A percentile compares a stretch with the other conserved stretches of the same genome.
phyloP scores from a whole-genome alignment of 495 filamentous ascomycete genomes.

The Aspergillus diversus region DNA sequence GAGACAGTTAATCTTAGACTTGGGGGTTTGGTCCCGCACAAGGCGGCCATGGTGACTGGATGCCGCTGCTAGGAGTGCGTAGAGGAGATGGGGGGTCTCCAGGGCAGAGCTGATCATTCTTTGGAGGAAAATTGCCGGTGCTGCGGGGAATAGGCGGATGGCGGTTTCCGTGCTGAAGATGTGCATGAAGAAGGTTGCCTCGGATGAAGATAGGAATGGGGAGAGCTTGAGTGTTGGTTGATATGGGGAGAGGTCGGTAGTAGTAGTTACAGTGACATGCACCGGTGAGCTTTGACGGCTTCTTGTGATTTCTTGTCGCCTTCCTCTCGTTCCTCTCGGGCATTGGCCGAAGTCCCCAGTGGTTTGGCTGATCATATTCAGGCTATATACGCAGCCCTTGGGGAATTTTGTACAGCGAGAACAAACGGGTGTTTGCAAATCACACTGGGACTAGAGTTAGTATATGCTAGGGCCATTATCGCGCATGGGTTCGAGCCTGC shows the following conservation, averaged over 20 bases:
- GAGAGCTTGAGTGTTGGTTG: conserved; percentile 28
- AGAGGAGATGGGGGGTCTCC: conserved; percentile 35
- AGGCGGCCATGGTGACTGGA: conserved; percentile 38
- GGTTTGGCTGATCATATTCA: conserved; percentile 25
- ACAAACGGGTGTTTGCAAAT: conserved; percentile 33
- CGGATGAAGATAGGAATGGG: conserved; percentile 25
- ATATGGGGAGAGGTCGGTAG: not conserved
- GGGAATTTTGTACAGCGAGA: conserved; percentile 36
- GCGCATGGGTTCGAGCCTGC: conserved; percentile 15
- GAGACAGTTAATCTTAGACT: conserved; percentile 21
- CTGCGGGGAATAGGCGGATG: conserved; percentile 33
- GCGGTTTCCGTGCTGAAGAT: conserved; percentile 34
- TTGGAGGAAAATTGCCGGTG: conserved; percentile 29
- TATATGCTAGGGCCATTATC: not conserved
- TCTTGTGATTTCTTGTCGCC: not conserved
- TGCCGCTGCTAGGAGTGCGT: conserved; percentile 34
- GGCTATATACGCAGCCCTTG: conserved; percentile 30
- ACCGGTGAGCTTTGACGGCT: not conserved
- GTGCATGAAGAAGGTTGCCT: conserved; percentile 36
- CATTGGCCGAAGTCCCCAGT: not conserved
- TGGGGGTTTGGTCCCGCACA: conserved; percentile 22
- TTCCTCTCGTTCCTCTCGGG: not conserved
- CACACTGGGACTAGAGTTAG: conserved; percentile 27
- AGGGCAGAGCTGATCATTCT: conserved; percentile 30
- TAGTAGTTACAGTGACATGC: not conserved